Base-by-base conservation (phyloP, 805 yeast genomes). In the Phaffomyces antillensis region DNA sequence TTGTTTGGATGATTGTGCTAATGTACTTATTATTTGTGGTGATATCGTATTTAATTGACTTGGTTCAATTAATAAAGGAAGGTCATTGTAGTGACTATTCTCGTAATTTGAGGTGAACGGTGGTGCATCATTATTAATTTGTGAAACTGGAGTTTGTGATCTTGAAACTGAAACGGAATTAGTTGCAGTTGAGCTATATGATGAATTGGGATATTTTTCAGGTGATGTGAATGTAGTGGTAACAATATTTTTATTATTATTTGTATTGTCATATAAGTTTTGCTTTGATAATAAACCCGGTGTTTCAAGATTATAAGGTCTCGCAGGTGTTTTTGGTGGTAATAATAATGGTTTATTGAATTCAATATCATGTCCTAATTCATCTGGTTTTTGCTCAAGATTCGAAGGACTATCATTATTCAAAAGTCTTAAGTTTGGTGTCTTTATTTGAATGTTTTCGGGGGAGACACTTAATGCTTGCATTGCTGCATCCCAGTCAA, bases 1-100 rank as follows among this genome's bases (percentile, higher is more conserved):
- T 31, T 12, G 9, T 13, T 11, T 31, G 34, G 17, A 17, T 2
- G 35, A 70, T 72, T 10, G 58, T 4, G 66, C 64, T 17, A 79
- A 61, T 0, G 83, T 76, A 49, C 81, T 76, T 10, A 73, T 59
- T 3, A 79, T 67, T 15, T 64, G 66, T 5, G 81, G 67, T 33
- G 62, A 61, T 16, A 81, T 68, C 0, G 81, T 75, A 16, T 68
- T 66, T 47, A 80, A 68, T 23, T 80, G 83, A 17, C 68, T 72
- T 0, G 86, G 86, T 52, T 78, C 76, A 15, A 81, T 72, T 52
- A 79, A 77, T 31, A 81, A 61, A 2, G 73, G 66, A 8, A 69
- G 33, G 5, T 44, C 47, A 18, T 31, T 40, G 5, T 32, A 20
- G 17, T 23, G 20, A 5, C n/a, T n/a, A n/a, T 28, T 28, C 11